Base-by-base conservation (phyloP, 345 rosid genomes). In the Corchorus capsularis region DNA sequence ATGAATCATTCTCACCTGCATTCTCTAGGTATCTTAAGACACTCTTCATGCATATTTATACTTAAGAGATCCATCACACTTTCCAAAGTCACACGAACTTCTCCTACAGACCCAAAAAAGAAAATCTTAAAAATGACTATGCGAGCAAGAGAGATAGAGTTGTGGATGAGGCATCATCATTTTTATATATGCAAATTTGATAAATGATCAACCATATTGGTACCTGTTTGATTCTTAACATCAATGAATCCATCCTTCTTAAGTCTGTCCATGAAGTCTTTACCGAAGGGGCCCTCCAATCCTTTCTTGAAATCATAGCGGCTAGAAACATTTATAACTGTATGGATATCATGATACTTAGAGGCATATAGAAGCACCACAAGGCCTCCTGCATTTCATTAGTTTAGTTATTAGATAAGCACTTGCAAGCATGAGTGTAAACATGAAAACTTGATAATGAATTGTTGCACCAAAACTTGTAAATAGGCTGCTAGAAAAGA, bases 291-390 rank as follows among this genome's bases (percentile, higher is more conserved):
- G 61, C 86, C 89, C 74, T 54, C 85, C 22, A 93, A 85, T 71
- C 97, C 98, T 56, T 67, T 83, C 73, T 85, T 85, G 80, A 93
- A 72, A 82, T 95, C 80, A 82, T 88, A 93, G 60, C 97, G 93
- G 63, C 96, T 94, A 34, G 96, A 89, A 63, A 90, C 85, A 78
- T 95, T 94, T 70, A 95, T 82, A 10, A 94, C 89, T 17, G 77
- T 77, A 69, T 13, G 65, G 54, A 93, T 82, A 84, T 93, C 91
- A 27, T 82, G 78, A 85, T 93, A 88, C 87, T 89, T 90, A 0
- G 94, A 94, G 67, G 98, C 94, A 83, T 93, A 93, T 34, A 94
- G 82, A 61, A 95, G 94, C 35, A 91, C 99, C 60, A 93, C 97
- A 78, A 86, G 71, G 63, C 97, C 98, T 80, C 97, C 97, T 94